Percentiles rank a stretch among this genome's conserved stretches.
phyloP scores from a whole-genome alignment of 192 early-diverging fungal species.

The Coemansia sp. region DNA sequence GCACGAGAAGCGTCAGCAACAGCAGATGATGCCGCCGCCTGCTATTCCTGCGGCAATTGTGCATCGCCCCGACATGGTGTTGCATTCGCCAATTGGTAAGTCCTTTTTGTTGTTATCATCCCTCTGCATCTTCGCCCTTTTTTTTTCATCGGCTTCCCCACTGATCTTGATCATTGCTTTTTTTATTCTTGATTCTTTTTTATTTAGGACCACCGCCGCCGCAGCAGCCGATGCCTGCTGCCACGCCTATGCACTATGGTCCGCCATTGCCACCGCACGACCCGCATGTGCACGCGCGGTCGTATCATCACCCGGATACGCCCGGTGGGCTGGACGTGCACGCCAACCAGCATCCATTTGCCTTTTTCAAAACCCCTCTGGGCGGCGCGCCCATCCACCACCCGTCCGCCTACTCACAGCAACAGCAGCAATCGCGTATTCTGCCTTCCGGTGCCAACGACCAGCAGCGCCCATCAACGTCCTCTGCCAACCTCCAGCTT shows the following conservation, averaged over 20 bases:
- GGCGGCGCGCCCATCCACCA: constrained; percentile 43
- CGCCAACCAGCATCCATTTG: constrained; percentile 43
- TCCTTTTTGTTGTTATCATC: neutral
- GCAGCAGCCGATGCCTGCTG: constrained; percentile 10
- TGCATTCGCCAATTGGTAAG: constrained; percentile 54
- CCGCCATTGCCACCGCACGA: constrained; percentile 17
- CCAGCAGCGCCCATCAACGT: neutral
- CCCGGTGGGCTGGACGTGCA: constrained; percentile 45
- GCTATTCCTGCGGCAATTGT: constrained; percentile 10
- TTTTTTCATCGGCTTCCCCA: neutral
- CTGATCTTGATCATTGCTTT: neutral
- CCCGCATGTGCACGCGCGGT: constrained; percentile 11
- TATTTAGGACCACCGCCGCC: constrained; percentile 14
- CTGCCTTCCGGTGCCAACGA: constrained; percentile 7
- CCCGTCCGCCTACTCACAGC: constrained; percentile 39
- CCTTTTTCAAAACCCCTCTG: constrained; percentile 53
- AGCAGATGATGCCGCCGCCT: constrained; percentile 19
- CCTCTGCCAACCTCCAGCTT: neutral
- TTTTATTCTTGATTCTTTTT: neutral
- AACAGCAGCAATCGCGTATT: constrained; percentile 10
- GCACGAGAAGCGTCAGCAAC: constrained; percentile 29
- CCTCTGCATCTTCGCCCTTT: neutral
- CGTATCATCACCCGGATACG: constrained; percentile 56
- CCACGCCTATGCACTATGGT: neutral
- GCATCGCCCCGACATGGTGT: constrained; percentile 34